Evolutionary conservation across 2,329 filamentous ascomycete species (phyloP).

Genomic region (Falciphora oryzae): DNA sequence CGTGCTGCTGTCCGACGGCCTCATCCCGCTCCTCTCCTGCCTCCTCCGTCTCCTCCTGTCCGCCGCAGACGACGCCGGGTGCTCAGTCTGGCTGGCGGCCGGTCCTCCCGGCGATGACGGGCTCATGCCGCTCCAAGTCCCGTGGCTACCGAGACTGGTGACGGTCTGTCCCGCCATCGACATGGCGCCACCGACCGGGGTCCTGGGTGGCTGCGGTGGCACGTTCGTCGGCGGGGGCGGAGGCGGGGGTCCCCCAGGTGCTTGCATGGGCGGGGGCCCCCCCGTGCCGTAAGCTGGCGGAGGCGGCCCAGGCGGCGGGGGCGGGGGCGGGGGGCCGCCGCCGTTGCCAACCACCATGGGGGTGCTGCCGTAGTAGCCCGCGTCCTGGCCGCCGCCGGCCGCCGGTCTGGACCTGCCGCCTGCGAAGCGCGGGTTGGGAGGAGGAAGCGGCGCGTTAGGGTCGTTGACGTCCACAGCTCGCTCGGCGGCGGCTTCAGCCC

Average conservation of each 20-base stretch:
- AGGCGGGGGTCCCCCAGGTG: conserved; percentile 32
- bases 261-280: too few species aligned
- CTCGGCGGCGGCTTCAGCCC: conserved; percentile 42
- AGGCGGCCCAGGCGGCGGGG: background rate
- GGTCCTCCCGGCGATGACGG: conserved; percentile 35
- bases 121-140: conserved; percentile 49
- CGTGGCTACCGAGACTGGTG: conserved; percentile 42
- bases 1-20: conserved; percentile 24
- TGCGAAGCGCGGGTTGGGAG: conserved; percentile 52
- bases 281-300: conserved; percentile 1
- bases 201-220: background rate
- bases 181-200: conserved; percentile 30
- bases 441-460: conserved; percentile 35
- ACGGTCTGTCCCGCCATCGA: conserved; percentile 36
- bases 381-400: conserved; percentile 43
- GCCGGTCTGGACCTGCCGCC: conserved; percentile 30
- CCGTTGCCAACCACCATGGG: background rate
- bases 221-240: background rate
- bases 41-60: conserved; percentile 52
- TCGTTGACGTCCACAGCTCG: conserved; percentile 30
- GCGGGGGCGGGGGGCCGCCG: conserved; percentile 17
- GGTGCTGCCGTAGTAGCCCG: conserved; percentile 47
- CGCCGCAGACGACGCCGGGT: conserved; percentile 27
- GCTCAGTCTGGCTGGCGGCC: conserved; percentile 24
- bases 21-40: conserved; percentile 44